phyloP scores from a whole-genome alignment of 2,329 filamentous ascomycete genomes.

The Xylariaceae sp. region DNA sequence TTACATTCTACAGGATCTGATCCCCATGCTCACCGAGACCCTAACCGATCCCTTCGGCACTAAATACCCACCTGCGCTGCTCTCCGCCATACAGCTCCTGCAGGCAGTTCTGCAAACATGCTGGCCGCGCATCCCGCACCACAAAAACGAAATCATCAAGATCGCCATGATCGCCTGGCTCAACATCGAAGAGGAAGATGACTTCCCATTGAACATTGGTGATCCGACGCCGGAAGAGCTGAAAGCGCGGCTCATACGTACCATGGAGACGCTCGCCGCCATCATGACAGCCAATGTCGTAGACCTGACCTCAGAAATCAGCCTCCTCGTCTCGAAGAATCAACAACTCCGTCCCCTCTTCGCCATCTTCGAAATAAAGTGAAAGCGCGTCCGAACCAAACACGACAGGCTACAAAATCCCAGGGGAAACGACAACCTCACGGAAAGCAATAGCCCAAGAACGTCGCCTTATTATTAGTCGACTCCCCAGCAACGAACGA shows the following conservation, averaged over 20 bases:
- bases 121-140: conserved; percentile 63
- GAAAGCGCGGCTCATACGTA: conserved; percentile 31
- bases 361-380: conserved; percentile 5
- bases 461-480: too few species aligned
- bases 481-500: conserved; percentile 9
- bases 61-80: conserved; percentile 48
- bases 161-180: conserved; percentile 60
- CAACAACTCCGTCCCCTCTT: conserved; percentile 34
- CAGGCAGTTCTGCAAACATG: conserved; percentile 55
- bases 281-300: conserved; percentile 29
- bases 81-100: conserved; percentile 48
- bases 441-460: too few species aligned
- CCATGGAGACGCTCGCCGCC: conserved; percentile 35
- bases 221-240: conserved; percentile 26
- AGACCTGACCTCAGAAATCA: conserved; percentile 30
- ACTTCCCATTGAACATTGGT: conserved; percentile 1
- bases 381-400: neutral
- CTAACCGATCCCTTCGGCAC: conserved; percentile 65
- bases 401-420: too few species aligned
- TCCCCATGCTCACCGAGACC: conserved; percentile 61
- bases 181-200: conserved; percentile 41
- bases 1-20: conserved; percentile 50
- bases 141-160: conserved; percentile 60
- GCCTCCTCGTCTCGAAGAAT: conserved; percentile 36
- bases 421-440: neutral